Evolutionary conservation across 2,329 filamentous ascomycete species (phyloP).

Genomic region (Nemania sp.): DNA sequence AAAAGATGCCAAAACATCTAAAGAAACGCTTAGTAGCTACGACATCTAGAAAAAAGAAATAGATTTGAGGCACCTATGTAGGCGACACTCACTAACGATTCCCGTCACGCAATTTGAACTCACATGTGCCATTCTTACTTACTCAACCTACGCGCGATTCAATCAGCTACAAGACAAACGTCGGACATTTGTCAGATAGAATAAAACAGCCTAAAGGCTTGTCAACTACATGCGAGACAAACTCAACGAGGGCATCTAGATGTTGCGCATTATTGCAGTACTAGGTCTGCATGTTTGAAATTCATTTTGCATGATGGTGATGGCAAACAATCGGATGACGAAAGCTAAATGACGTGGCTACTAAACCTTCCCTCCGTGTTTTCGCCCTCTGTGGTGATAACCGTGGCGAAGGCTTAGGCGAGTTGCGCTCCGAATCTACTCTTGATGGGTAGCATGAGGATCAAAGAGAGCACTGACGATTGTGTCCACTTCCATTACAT

Average conservation of each 20-base stretch:
- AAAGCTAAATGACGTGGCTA: slow-evolving; percentile 50
- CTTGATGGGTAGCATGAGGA: slow-evolving; percentile 58
- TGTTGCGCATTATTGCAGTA: neutral
- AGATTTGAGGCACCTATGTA: slow-evolving; percentile 43
- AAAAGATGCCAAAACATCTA: slow-evolving; percentile 95
- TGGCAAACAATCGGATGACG: slow-evolving; percentile 60
- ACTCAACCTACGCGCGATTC: neutral
- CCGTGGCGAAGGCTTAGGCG: slow-evolving; percentile 51
- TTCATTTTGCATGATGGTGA: neutral
- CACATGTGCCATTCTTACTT: neutral
- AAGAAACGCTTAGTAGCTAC: slow-evolving; percentile 87
- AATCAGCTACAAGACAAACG: neutral
- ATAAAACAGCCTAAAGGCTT: neutral
- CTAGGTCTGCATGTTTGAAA: neutral
- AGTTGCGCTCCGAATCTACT: slow-evolving; percentile 55
- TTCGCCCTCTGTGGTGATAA: slow-evolving; percentile 52
- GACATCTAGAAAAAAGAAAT: slow-evolving; percentile 73
- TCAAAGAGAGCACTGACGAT: slow-evolving; percentile 72
- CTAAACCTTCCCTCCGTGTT: slow-evolving; percentile 41
- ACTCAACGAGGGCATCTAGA: neutral
- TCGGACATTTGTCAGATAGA: neutral
- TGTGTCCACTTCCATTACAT: slow-evolving; percentile 29
- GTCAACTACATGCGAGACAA: neutral
- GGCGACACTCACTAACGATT: neutral
- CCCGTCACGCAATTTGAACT: neutral